Evolutionary conservation across 345 rosid species (phyloP), one percentile per base, ranked within the genome.

Genomic region (Dovyalis caffra): DNA sequence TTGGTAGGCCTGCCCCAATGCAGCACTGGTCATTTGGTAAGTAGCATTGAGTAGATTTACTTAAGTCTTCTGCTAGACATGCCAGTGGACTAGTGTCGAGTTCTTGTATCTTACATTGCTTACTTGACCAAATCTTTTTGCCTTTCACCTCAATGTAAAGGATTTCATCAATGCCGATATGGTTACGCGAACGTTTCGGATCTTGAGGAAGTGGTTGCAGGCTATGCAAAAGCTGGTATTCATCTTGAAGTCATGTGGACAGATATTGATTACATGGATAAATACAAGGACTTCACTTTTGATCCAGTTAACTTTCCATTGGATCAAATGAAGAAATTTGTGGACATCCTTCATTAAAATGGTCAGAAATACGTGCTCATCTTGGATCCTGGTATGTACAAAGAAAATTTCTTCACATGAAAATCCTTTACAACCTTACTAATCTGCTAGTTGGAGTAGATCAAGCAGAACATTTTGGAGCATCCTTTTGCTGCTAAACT

Each of bases 241-340:
- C 93, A 91, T 14, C 90, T 92, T 2, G 97, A 92, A 73, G 93
- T 89, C 9, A 90, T 92, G 85, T 92, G 97, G 95, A 87, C 90
- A 0, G 93, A 90, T 66, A 92, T 92, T 43, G 97, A 92, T 72
- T 78, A 92, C 86, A 92, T 90, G 97, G 95, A 89, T 40, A 85
- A 45, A 0, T 88, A 65, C 60, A 88, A 89, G 84, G 92, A 82
- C 76, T 92, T 92, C 78, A 89, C 95, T 56, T 83, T 92, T 61
- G 90, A 90, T 51, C 97, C 95, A 0, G 28, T 83, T 25, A 89
- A 89, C 76, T 91, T 88, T 74, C 91, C 91, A 0, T 76, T 40
- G 45, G 86, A 85, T 6, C 68, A 51, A 76, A 82, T 89, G 93
- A 88, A 78, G 29, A 58, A 40, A 0, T 81, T 89, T 9, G 85